Percentiles rank a stretch among this genome's conserved stretches.
Conservation (phyloP, 1,284 basidiomycete genomes). For the Tilletia indica region DNA sequence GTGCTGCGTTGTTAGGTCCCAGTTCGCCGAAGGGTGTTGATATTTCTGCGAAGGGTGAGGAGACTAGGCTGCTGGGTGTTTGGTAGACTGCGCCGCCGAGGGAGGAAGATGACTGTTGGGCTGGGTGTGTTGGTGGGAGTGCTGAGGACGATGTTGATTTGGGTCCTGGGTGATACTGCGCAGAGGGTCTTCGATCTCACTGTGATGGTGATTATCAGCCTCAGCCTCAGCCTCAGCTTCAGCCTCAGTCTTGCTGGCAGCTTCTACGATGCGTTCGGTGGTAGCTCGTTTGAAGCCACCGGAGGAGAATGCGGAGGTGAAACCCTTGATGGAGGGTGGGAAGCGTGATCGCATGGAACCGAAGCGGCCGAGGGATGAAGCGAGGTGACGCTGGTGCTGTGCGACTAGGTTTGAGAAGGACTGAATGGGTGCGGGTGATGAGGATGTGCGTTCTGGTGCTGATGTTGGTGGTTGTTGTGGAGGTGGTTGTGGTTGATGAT, state of each 20-base stretch:
- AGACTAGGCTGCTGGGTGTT: not conserved
- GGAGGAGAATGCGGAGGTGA: conserved; percentile 43
- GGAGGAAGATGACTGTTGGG: conserved; percentile 3
- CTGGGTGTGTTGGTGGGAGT: conserved; percentile 9
- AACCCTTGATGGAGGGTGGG: conserved; percentile 50
- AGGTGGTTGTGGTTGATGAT: conserved; percentile 12
- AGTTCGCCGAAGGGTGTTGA: not conserved
- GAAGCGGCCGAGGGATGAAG: conserved; percentile 38
- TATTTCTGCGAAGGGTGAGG: not conserved
- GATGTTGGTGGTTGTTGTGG: conserved; percentile 20
- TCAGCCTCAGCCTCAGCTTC: conserved; percentile 34
- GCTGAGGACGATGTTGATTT: not conserved
- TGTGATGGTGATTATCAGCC: not conserved
- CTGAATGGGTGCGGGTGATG: conserved; percentile 18
- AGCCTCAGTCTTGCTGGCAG: conserved; percentile 29
- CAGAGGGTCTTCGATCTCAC: conserved; percentile 4
- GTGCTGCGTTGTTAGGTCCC: too few species aligned
- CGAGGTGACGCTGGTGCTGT: conserved; percentile 16
- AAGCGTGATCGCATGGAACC: conserved; percentile 50
- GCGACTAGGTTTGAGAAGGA: conserved; percentile 32
- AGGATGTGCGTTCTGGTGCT: not conserved
- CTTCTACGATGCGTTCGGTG: conserved; percentile 47
- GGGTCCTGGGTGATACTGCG: conserved; percentile 12
- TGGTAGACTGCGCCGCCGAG: not conserved
- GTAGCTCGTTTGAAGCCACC: conserved; percentile 41